Evolutionary conservation across 1,284 basidiomycete genomes (phyloP).

Genomic region (Xerocomus amazonicus): DNA sequence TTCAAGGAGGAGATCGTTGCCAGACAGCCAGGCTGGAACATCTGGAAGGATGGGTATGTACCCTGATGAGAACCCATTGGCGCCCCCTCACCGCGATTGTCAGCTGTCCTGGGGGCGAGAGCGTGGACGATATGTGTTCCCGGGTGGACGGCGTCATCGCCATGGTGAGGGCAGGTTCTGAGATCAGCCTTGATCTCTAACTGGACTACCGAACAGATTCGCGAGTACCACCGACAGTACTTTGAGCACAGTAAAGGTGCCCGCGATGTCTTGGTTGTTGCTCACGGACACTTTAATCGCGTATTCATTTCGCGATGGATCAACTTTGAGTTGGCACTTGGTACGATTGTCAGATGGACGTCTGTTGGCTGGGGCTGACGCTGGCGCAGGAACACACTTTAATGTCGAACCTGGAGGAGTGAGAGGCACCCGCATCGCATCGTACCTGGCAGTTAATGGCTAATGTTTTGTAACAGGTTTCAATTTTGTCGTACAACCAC

Average conservation of each 20-base stretch:
- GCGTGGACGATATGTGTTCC: constrained; percentile 69
- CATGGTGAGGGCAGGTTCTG: constrained; percentile 40
- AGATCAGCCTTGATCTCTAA: neutral
- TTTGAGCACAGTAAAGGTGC: constrained; percentile 59
- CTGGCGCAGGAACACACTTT: constrained; percentile 62
- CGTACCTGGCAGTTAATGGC: neutral
- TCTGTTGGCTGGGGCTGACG: constrained; percentile 4
- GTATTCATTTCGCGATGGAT: constrained; percentile 83
- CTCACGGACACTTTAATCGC: constrained; percentile 84
- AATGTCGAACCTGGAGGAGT: constrained; percentile 80
- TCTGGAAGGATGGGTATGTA: constrained; percentile 78
- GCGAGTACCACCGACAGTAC: constrained; percentile 72
- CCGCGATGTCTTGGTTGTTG: constrained; percentile 72
- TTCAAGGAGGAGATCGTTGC: constrained; percentile 70
- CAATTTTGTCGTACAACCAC: constrained; percentile 75
- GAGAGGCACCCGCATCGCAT: constrained; percentile 26
- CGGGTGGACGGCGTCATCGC: constrained; percentile 77
- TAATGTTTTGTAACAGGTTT: constrained; percentile 43
- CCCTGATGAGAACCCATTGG: neutral
- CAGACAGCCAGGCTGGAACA: constrained; percentile 65
- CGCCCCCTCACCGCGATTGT: neutral
- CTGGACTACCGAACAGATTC: constrained; percentile 47
- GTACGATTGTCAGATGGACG: constrained; percentile 35
- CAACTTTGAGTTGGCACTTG: constrained; percentile 59
- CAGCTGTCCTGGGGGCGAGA: constrained; percentile 87